These are phyloP conservation scores for Cutaneotrichosporon spelunceum DNA, from an alignment of 1,284 basidiomycete species.

Conservation along the genomic window DNA sequence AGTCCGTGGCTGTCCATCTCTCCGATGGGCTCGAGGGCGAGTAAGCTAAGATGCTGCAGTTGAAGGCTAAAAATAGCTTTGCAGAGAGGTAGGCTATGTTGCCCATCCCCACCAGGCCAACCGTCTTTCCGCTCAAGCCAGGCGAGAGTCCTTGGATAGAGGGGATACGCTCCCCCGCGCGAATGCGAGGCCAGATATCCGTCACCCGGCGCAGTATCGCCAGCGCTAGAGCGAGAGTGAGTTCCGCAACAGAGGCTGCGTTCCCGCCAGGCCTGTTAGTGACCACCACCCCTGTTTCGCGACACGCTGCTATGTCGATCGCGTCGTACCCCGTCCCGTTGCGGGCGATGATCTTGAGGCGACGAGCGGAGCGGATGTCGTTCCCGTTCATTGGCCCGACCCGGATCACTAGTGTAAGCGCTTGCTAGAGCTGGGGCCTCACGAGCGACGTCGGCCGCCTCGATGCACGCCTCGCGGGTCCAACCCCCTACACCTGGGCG, in stretches of 20 bases:
- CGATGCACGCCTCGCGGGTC: conserved; percentile 31
- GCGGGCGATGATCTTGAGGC: conserved; percentile 33
- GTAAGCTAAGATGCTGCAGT: conserved; percentile 45
- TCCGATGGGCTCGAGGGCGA: conserved; percentile 47
- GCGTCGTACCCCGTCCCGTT: conserved; percentile 41
- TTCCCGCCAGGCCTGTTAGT: conserved; percentile 57
- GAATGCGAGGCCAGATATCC: conserved; percentile 56
- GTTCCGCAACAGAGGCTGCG: conserved; percentile 51
- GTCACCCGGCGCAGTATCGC: conserved; percentile 58
- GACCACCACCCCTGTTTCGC: conserved; percentile 58
- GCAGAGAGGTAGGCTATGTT: conserved; percentile 47
- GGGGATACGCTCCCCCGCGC: conserved; percentile 60
- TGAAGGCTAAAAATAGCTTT: conserved; percentile 46
- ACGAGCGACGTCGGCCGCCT: conserved; percentile 32
- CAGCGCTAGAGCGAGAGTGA: conserved; percentile 60
- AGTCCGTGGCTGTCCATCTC: conserved; percentile 37
- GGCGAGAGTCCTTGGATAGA: conserved; percentile 53
- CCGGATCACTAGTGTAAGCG: conserved; percentile 30
- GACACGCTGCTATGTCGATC: conserved; percentile 51
- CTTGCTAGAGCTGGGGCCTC: neutral
- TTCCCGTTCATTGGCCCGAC: conserved; percentile 24
- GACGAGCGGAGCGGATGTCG: conserved; percentile 23
- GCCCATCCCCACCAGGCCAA: conserved; percentile 54
- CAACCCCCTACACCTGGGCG: conserved; percentile 28
- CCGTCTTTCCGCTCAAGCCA: conserved; percentile 50